phyloP scores from a whole-genome alignment of 192 early-diverging fungal genomes.

The Thamnidium elegans region DNA sequence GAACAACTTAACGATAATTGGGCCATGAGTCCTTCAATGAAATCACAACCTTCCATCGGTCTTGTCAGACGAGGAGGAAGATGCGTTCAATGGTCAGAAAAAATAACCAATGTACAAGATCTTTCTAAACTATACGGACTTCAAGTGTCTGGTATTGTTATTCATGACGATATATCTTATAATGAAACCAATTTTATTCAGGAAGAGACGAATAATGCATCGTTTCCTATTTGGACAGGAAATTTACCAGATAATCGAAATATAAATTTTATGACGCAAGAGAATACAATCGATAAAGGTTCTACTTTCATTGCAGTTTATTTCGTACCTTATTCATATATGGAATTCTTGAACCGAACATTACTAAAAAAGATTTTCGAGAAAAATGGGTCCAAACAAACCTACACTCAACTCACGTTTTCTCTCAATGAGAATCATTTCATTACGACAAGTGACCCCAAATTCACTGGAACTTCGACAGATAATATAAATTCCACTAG shows the following conservation, averaged over 20 bases:
- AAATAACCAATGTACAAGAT: conserved; percentile 20
- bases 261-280: conserved; percentile 18
- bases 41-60: conserved; percentile 22
- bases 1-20: conserved; percentile 12
- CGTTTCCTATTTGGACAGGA: conserved; percentile 10
- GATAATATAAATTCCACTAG: too few relatives aligned
- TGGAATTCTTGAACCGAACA: neutral
- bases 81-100: conserved; percentile 23
- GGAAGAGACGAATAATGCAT: neutral
- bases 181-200: neutral
- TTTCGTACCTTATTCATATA: conserved; percentile 24
- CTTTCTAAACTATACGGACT: conserved; percentile 10
- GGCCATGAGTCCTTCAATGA: conserved; percentile 8
- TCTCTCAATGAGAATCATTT: conserved; percentile 13
- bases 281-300: conserved; percentile 17
- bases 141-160: conserved; percentile 9
- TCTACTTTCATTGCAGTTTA: conserved; percentile 25
- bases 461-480: neutral
- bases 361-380: neutral
- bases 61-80: conserved; percentile 22
- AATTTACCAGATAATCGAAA: conserved; percentile 10
- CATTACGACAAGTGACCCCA: neutral
- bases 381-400: neutral
- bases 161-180: conserved; percentile 27
- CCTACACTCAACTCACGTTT: conserved; percentile 17